Percentiles rank a stretch among this genome's conserved stretches.
Evolutionary conservation across 306 rosid genomes (phyloP).

Genomic region (Gillenia trifoliata): DNA sequence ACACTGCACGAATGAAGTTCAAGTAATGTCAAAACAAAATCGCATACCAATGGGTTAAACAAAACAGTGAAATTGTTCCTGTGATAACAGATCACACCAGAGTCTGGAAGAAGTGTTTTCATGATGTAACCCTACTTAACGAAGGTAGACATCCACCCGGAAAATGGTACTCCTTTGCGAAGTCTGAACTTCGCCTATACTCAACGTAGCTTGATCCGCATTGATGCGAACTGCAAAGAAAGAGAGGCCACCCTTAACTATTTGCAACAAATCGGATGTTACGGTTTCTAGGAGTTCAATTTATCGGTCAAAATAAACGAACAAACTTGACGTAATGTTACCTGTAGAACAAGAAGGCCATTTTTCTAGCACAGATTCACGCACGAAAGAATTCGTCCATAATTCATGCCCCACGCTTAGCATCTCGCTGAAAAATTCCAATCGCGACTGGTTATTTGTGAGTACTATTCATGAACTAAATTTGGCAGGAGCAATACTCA

Average conservation of each 20-base stretch:
- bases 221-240: slow-evolving; percentile 50
- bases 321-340: slow-evolving; percentile 14
- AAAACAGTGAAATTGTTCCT: neutral
- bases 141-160: slow-evolving; percentile 88
- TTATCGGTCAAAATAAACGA: neutral
- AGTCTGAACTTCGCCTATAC: slow-evolving; percentile 70
- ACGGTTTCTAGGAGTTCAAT: neutral
- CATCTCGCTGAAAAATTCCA: slow-evolving; percentile 70
- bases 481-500: slow-evolving; percentile 22
- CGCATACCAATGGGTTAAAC: neutral
- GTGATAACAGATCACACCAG: slow-evolving; percentile 32
- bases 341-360: slow-evolving; percentile 78
- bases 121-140: slow-evolving; percentile 63
- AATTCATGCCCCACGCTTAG: slow-evolving; percentile 71
- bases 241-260: slow-evolving; percentile 1
- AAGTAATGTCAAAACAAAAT: neutral
- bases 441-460: no score
- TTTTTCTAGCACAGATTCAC: slow-evolving; percentile 74
- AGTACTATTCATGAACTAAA: neutral
- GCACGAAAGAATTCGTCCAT: slow-evolving; percentile 74
- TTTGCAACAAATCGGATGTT: slow-evolving; percentile 9
- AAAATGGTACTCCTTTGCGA: slow-evolving; percentile 80
- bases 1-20: slow-evolving; percentile 42
- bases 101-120: slow-evolving; percentile 58
- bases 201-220: slow-evolving; percentile 72